Percentiles rank a stretch among this genome's conserved stretches.
Conservation (phyloP, 257 asterid species). For the Scutellaria galericulata region DNA sequence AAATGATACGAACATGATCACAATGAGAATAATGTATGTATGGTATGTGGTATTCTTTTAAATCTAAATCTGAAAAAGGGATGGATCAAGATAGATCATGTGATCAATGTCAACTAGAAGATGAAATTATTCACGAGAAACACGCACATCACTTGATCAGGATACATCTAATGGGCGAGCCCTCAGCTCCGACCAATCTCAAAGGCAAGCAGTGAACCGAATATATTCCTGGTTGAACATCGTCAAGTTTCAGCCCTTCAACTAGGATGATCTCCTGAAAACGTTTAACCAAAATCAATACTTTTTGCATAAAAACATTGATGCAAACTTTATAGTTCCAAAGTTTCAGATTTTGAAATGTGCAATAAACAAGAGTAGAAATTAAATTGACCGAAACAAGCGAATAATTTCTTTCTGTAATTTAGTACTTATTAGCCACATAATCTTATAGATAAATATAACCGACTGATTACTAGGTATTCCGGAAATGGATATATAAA, state of each 20-base stretch:
- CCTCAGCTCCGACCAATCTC: constrained; percentile 91
- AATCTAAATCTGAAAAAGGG: not conserved
- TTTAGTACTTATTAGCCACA: not conserved
- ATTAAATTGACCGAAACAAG: too few relatives aligned
- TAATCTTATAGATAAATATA: not conserved
- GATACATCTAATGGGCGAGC: constrained; percentile 97
- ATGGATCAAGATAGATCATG: not conserved
- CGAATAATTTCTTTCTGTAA: too few relatives aligned
- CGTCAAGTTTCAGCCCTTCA: constrained; percentile 91
- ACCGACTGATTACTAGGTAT: not conserved
- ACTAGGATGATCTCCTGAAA: constrained; percentile 90
- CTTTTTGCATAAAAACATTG: not conserved
- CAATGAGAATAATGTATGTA: too few relatives aligned
- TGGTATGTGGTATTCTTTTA: not conserved
- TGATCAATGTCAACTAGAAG: not conserved
- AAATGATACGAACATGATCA: too few relatives aligned
- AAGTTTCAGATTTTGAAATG: too few relatives aligned
- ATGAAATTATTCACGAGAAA: not conserved
- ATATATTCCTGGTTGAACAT: constrained; percentile 63
- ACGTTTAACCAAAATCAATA: constrained; percentile 31
- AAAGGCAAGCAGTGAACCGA: constrained; percentile 85
- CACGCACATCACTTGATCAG: constrained; percentile 62
- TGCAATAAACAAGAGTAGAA: too few relatives aligned
- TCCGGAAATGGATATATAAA: not conserved
- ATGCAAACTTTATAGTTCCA: not conserved